These are phyloP conservation scores for Akanthomyces dipterigenus DNA, from an alignment of 2,329 filamentous ascomycete genomes.

Conservation along the genomic window DNA sequence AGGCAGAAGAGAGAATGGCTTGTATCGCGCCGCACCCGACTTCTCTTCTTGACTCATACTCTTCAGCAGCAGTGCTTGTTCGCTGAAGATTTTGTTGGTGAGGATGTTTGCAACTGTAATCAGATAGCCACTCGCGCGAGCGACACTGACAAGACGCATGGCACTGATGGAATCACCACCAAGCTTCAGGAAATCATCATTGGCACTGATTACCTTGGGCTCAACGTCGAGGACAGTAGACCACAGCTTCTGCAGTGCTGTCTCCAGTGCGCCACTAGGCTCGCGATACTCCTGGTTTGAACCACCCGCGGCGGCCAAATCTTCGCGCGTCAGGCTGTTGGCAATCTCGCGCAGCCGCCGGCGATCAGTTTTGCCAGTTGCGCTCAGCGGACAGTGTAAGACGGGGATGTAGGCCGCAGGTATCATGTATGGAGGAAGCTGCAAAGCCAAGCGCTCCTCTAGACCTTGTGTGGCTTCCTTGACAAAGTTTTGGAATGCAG, in stretches of 20 bases:
- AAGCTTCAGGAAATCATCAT: constrained; percentile 10
- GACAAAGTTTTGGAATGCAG: not conserved
- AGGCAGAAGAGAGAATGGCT: not conserved
- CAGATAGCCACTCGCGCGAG: not conserved
- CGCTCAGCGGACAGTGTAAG: not conserved
- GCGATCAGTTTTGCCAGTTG: not conserved
- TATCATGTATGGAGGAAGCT: not conserved
- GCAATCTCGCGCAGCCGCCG: not conserved
- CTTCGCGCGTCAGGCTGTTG: not conserved
- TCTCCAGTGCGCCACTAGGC: constrained; percentile 5
- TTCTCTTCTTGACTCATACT: not conserved
- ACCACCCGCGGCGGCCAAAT: not conserved
- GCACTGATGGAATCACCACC: constrained; percentile 15
- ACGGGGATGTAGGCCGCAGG: not conserved
- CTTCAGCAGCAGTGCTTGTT: not conserved
- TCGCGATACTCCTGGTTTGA: not conserved
- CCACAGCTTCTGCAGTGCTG: constrained; percentile 3
- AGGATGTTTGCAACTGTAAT: not conserved
- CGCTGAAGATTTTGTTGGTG: not conserved
- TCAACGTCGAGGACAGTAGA: constrained; percentile 8
- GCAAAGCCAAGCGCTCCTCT: not conserved
- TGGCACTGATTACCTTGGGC: constrained; percentile 1
- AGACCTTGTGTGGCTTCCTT: not conserved
- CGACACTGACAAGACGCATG: constrained; percentile 1
- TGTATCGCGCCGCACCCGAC: not conserved